phyloP scores from a whole-genome alignment of 345 rosid species.

The Populus deltoides region DNA sequence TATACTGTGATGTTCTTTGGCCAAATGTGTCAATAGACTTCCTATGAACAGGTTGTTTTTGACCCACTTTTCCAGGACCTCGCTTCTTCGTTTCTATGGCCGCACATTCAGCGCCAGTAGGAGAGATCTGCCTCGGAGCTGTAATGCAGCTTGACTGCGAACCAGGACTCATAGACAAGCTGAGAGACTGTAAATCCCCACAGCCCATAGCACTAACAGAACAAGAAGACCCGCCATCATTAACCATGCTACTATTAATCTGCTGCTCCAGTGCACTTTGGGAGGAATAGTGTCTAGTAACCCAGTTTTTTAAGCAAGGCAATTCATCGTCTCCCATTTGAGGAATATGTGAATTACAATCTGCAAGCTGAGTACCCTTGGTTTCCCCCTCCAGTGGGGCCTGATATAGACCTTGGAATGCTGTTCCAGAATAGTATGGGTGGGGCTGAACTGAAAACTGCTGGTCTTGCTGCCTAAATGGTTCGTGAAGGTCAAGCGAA shows the following conservation, averaged over 20 bases:
- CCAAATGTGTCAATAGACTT: slow-evolving; percentile 79
- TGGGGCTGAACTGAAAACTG: slow-evolving; percentile 30
- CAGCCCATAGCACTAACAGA: slow-evolving; percentile 23
- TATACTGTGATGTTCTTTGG: slow-evolving; percentile 87
- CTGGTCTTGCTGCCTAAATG: slow-evolving; percentile 32
- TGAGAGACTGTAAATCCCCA: slow-evolving; percentile 41
- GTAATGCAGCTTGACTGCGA: slow-evolving; percentile 49
- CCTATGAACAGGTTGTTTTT: slow-evolving; percentile 68
- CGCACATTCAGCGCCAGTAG: slow-evolving; percentile 33
- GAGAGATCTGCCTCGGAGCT: slow-evolving; percentile 30
- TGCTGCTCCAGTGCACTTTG: slow-evolving; percentile 36
- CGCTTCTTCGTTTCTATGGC: slow-evolving; percentile 58
- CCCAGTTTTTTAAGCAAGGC: slow-evolving; percentile 43
- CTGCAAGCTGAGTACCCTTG: slow-evolving; percentile 30
- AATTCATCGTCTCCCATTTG: slow-evolving; percentile 28
- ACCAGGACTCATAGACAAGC: slow-evolving; percentile 54
- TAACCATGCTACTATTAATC: slow-evolving; percentile 23
- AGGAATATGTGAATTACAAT: slow-evolving; percentile 32
- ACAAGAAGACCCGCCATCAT: slow-evolving; percentile 15
- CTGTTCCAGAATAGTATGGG: slow-evolving; percentile 32
- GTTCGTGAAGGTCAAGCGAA: slow-evolving; percentile 33
- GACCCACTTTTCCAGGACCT: slow-evolving; percentile 43
- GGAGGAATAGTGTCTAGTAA: slow-evolving; percentile 31
- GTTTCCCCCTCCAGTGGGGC: slow-evolving; percentile 28
- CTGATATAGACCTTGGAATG: slow-evolving; percentile 37